phyloP scores from a whole-genome alignment of 257 asterid species.

The Leonotis leonurus region DNA sequence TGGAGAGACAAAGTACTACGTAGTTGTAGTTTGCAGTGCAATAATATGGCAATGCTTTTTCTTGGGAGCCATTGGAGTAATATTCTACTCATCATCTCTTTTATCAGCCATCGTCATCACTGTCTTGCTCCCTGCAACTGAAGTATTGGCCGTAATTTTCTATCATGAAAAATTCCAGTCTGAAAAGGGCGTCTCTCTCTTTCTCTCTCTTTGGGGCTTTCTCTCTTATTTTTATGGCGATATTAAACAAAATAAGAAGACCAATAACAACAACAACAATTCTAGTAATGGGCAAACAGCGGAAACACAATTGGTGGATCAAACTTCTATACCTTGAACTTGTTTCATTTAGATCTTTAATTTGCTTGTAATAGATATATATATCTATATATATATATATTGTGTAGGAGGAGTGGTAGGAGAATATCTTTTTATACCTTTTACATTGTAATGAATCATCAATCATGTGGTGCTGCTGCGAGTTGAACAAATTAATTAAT shows the following conservation, averaged over 20 bases:
- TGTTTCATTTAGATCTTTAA: neutral
- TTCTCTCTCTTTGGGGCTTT: conserved; percentile 39
- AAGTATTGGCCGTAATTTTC: conserved; percentile 28
- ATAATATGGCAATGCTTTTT: conserved; percentile 36
- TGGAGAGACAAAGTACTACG: conserved; percentile 41
- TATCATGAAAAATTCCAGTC: conserved; percentile 32
- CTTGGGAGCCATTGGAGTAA: conserved; percentile 41
- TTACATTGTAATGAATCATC: too few species aligned
- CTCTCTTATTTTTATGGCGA: conserved; percentile 29
- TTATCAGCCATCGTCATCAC: conserved; percentile 26
- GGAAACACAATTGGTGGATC: neutral
- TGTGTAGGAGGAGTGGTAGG: too few species aligned
- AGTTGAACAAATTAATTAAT: too few species aligned
- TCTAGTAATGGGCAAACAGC: neutral
- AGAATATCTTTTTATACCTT: too few species aligned
- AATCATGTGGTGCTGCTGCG: too few species aligned
- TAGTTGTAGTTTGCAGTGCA: conserved; percentile 26
- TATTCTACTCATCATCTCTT: conserved; percentile 38
- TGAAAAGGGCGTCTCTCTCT: conserved; percentile 32
- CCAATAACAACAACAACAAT: neutral
- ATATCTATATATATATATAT: too few species aligned
- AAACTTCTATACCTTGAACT: neutral
- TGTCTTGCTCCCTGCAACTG: conserved; percentile 21
- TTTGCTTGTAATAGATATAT: too few species aligned
- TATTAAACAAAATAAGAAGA: conserved; percentile 1